Percentiles rank a stretch among this genome's conserved stretches.
phyloP scores from a whole-genome alignment of 2,329 filamentous ascomycete genomes.

The Botrytis squamosa region DNA sequence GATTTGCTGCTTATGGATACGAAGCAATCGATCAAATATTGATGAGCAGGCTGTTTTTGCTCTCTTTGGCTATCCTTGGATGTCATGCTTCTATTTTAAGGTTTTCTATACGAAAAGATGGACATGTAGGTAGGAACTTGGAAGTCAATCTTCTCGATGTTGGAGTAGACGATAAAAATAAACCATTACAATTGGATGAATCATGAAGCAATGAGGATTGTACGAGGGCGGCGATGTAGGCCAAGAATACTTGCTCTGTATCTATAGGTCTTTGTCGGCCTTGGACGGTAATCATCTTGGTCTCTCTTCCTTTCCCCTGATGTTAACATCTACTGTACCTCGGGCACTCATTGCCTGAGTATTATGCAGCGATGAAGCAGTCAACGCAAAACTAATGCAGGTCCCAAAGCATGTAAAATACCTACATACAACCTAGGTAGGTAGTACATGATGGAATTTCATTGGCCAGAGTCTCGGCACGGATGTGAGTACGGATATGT shows the following conservation, averaged over 20 bases:
- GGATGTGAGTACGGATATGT: background rate
- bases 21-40: background rate
- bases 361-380: background rate
- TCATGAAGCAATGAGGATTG: background rate
- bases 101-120: background rate
- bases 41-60: background rate
- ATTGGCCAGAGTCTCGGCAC: background rate
- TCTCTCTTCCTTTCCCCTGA: background rate
- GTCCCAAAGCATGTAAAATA: background rate
- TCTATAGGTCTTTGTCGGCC: background rate
- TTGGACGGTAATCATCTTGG: background rate
- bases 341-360: background rate
- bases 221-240: background rate
- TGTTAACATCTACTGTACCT: background rate
- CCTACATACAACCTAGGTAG: too few relatives aligned
- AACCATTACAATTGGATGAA: background rate
- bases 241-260: background rate
- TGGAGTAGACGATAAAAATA: background rate
- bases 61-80: background rate
- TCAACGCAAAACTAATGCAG: background rate
- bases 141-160: background rate
- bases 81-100: background rate
- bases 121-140: background rate
- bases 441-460: background rate
- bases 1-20: background rate